Conservation (phyloP, 176 grass and related monocot genomes). For the Cocos nucifera region DNA sequence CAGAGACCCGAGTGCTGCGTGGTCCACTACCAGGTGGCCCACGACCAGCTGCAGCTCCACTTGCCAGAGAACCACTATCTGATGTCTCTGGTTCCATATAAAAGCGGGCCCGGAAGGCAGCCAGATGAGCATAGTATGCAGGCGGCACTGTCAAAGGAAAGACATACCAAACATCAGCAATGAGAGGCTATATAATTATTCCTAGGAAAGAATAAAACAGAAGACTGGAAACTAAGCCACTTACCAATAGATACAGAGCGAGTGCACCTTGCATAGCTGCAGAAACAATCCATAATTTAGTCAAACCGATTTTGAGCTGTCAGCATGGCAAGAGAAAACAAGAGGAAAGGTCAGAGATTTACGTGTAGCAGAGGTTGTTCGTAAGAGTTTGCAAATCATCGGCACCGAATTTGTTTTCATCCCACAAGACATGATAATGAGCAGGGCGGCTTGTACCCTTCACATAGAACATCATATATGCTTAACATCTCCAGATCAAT, state of each 20-base stretch:
- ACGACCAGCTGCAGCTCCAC: neutral
- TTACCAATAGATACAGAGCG: conserved; percentile 4
- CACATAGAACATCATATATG: neutral
- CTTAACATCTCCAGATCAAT: neutral
- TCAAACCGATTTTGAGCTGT: no score
- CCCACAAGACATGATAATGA: conserved; percentile 11
- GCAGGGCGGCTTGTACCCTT: neutral
- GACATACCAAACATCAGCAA: neutral
- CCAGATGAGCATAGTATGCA: conserved; percentile 8
- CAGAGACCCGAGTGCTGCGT: neutral
- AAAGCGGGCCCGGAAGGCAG: conserved; percentile 1
- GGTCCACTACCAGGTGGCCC: neutral
- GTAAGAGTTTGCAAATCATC: conserved; percentile 2
- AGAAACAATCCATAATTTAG: neutral
- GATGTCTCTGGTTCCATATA: conserved; percentile 18
- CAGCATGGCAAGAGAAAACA: neutral
- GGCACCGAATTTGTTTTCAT: conserved; percentile 6
- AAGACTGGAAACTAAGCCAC: neutral
- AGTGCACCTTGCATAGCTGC: conserved; percentile 12
- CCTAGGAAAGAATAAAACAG: no score
- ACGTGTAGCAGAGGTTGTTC: conserved; percentile 15
- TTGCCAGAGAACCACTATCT: conserved; percentile 1
- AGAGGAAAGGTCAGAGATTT: neutral
- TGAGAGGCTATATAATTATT: no score
- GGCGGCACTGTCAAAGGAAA: neutral